Base-by-base conservation (phyloP, 768 basidiomycete species). In the Boletus coccyginus region DNA sequence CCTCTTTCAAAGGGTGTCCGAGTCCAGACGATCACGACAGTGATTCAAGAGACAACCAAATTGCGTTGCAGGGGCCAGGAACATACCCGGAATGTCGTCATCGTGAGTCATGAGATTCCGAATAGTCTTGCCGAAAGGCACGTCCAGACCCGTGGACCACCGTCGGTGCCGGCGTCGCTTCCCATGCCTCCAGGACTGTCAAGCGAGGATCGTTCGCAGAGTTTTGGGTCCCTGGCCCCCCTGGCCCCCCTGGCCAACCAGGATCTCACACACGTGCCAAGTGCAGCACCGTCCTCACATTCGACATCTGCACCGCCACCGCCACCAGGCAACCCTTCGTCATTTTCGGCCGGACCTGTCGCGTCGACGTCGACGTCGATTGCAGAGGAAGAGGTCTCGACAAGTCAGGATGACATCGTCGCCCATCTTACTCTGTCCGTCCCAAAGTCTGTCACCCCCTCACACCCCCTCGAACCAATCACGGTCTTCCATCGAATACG, bases 1-100 rank as follows among this genome's bases (percentile, higher is more conserved):
- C 94, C 96, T 0, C 74, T 97, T 21, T 75, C 79, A 39, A 98
- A 98, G 71, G 96, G 96, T 9, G 86, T 89, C 7, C 76, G 78
- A 44, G 86, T 98, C 17, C 72, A 84, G 7, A 80, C 73, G 45
- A 81, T 96, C 24, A 71, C 77, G 19, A 90, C 88, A 5, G 78
- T 83, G 9, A 75, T 98, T 45, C 83, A 86, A 57, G 94, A 98
- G 72, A 81, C 81, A 4, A 83, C 83, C 2, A 91, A 87, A 69
- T 66, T 90, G 1, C 77, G 77, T 60, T 73, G 72, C 24, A 81
- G 85, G 38, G 72, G 77, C 14, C 86, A 87, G 65, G 86, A 89
- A 53, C 78, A 81, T 40, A 82, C 80, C 5, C 79, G 86, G 38
- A 70, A 81, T 35, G 81, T 92, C 38, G 80, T 81, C 7, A 82